Percentiles rank a stretch among this genome's conserved stretches.
These are phyloP conservation scores for Rhodotorula sp. DNA, from an alignment of 1,284 basidiomycete species.

Conservation along the genomic window DNA sequence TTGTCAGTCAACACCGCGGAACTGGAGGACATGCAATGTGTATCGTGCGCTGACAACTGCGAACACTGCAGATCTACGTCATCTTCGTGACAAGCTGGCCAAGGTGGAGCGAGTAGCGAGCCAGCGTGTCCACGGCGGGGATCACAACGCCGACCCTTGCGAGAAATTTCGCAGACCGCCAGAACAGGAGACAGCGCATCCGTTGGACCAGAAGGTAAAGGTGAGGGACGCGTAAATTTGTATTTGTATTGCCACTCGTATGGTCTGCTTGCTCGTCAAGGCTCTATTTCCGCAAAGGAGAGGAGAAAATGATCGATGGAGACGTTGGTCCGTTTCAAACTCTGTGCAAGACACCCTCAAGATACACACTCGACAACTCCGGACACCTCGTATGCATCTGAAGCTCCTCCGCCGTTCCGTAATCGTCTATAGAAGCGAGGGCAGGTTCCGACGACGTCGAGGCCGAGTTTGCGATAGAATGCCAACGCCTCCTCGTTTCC, in stretches of 20 bases:
- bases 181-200: not conserved
- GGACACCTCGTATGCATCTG: constrained; percentile 18
- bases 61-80: constrained; percentile 8
- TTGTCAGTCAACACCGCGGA: constrained; percentile 3
- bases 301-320: too few relatives aligned
- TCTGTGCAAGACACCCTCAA: not conserved
- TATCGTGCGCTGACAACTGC: too few relatives aligned
- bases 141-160: not conserved
- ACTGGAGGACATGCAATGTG: too few relatives aligned
- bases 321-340: not conserved
- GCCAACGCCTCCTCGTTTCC: constrained; percentile 5
- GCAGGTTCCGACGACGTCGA: not conserved
- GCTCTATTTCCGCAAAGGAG: too few relatives aligned
- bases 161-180: not conserved
- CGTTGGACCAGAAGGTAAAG: too few relatives aligned
- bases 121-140: not conserved
- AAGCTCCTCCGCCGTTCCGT: not conserved
- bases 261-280: too few relatives aligned
- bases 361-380: constrained; percentile 6
- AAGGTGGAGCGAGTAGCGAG: constrained; percentile 11
- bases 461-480: constrained; percentile 7
- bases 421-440: constrained; percentile 8
- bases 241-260: too few relatives aligned
- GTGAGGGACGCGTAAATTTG: too few relatives aligned
- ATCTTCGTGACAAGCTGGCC: constrained; percentile 13